Evolutionary conservation across 495 filamentous ascomycete species (phyloP).

Genomic region (Oidiodendron maius): DNA sequence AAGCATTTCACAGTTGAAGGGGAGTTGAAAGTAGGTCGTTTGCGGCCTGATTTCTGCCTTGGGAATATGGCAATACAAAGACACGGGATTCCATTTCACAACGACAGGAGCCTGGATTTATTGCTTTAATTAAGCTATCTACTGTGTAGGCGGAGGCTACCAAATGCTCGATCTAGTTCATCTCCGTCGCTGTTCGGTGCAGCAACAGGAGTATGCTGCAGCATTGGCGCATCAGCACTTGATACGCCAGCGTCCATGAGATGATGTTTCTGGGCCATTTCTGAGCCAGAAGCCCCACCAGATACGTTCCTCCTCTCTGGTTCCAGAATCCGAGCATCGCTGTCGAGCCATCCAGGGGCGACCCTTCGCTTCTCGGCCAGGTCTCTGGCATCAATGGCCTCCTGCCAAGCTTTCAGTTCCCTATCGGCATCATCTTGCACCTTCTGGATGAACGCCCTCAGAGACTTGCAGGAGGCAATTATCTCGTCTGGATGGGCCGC

Average conservation of each 20-base stretch:
- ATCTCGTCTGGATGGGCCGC: constrained; percentile 79
- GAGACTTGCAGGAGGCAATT: constrained; percentile 67
- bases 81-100: too few species aligned
- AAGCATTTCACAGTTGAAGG: neutral
- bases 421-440: constrained; percentile 56
- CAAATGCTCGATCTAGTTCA: constrained; percentile 87
- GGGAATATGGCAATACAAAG: constrained; percentile 4
- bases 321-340: constrained; percentile 76
- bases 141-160: constrained; percentile 46
- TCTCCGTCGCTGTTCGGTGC: constrained; percentile 49
- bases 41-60: neutral
- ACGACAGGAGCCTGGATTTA: too few species aligned
- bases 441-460: constrained; percentile 67
- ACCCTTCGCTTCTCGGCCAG: constrained; percentile 86
- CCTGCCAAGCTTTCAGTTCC: constrained; percentile 64
- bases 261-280: constrained; percentile 24
- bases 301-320: constrained; percentile 46
- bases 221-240: constrained; percentile 31
- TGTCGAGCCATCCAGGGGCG: constrained; percentile 92
- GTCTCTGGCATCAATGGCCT: constrained; percentile 65
- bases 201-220: constrained; percentile 20
- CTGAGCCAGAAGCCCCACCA: constrained; percentile 11
- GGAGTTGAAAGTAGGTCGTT: neutral
- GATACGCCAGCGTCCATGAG: constrained; percentile 36
- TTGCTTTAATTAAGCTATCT: neutral